Evolutionary conservation across 202 grass and related monocot species (phyloP), one percentile per base, ranked within the genome.

Genomic region (Cymbopogon flexuosus): DNA sequence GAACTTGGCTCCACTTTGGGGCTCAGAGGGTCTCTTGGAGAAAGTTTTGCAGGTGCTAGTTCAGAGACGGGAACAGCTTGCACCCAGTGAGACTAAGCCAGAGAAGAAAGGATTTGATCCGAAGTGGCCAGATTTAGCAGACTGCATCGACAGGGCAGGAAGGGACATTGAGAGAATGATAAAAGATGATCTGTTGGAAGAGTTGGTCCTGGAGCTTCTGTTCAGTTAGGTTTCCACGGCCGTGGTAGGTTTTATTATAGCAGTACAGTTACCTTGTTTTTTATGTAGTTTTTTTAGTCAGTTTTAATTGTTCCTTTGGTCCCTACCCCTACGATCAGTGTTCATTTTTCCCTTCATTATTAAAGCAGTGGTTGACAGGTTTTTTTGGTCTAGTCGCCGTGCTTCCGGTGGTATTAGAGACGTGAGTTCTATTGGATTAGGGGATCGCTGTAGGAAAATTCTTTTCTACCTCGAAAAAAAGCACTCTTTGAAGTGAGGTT

Each of bases 111-210:
- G 58, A 4, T 71, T 90, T 47, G 61, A 90, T 72, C 24, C 40
- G 24, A 90, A 76, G 49, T 94, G 91, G 91, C 76, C 75, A 29
- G 78, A 88, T 9, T 60, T 88, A n/a, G 39, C 73, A 66, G 74
- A 81, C 8, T 79, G 45, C 43, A 86, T 89, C 6, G 80, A 92
- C 62, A 81, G 64, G 39, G 29, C 84, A 23, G 91, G 89, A 52
- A 88, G 81, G 78, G 83, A 94, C 12, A 79, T 92, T 13, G 94
- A 90, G 83, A 87, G 66, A 22, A 84, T 89, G 68, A 65, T 97
- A 71, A 92, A 88, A 30, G 85, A 89, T 23, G 94, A 97, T 31
- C 85, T 97, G 43, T 65, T 94, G 72, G 91, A 94, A 57, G 91
- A 97, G 72, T 37, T 94, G 68, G 23, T 92, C 63, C 3, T 49